phyloP scores from a whole-genome alignment of 108 stramenopile species.

The Pseudonitzschia multistriata region DNA sequence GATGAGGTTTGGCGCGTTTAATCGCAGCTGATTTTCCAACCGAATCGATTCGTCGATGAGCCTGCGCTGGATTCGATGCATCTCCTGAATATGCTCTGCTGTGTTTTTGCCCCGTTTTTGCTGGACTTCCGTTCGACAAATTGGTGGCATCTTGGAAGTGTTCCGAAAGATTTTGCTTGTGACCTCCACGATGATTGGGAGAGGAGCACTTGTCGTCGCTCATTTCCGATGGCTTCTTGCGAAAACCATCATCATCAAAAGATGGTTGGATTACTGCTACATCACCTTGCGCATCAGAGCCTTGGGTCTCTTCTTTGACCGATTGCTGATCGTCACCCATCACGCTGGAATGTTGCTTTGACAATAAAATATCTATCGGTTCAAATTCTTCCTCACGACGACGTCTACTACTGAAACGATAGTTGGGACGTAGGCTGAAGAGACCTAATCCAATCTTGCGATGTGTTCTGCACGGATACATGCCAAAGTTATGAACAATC shows the following conservation, averaged over 20 bases:
- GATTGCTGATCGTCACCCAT: slow-evolving; percentile 9
- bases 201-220: slow-evolving; percentile 20
- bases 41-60: slow-evolving; percentile 72
- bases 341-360: background rate
- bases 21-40: slow-evolving; percentile 51
- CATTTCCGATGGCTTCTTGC: slow-evolving; percentile 5
- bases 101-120: slow-evolving; percentile 48
- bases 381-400: background rate
- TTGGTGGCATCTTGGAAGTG: slow-evolving; percentile 51
- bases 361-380: background rate
- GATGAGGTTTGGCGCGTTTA: slow-evolving; percentile 35
- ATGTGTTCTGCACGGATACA: background rate
- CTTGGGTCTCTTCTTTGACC: background rate
- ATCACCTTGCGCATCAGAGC: slow-evolving; percentile 30
- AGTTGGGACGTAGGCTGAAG: background rate
- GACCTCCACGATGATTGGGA: slow-evolving; percentile 17
- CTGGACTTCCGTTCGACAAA: slow-evolving; percentile 5
- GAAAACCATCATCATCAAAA: slow-evolving; percentile 33
- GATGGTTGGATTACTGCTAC: slow-evolving; percentile 34
- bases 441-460: background rate
- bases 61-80: slow-evolving; percentile 51
- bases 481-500: slow-evolving; percentile 9
- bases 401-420: background rate
- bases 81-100: slow-evolving; percentile 63
- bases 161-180: slow-evolving; percentile 46